phyloP scores from a whole-genome alignment of 2,329 filamentous ascomycete genomes.

The Stagonosporopsis cucurbitacearum region DNA sequence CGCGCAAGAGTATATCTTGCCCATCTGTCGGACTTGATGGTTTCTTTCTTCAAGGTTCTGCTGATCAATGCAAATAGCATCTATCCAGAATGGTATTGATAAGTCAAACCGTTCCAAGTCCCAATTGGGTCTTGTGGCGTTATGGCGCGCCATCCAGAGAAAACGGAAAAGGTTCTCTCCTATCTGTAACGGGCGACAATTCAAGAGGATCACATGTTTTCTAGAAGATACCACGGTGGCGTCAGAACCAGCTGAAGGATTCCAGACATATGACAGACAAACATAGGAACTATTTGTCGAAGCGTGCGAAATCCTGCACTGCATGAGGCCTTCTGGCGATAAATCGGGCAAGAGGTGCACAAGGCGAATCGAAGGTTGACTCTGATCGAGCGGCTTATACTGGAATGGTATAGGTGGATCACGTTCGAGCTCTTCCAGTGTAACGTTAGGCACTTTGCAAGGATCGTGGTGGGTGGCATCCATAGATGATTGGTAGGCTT shows the following conservation, averaged over 20 bases:
- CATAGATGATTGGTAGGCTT: not conserved
- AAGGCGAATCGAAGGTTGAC: not conserved
- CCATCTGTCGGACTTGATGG: constrained; percentile 2
- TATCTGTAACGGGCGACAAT: not conserved
- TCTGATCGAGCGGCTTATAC: not conserved
- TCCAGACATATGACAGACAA: constrained; percentile 1
- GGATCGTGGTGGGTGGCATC: not conserved
- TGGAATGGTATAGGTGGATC: not conserved
- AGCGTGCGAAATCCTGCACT: not conserved
- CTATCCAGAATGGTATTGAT: not conserved
- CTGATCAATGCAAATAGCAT: not conserved
- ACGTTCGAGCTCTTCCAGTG: not conserved
- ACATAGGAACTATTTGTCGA: not conserved
- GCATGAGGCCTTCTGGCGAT: not conserved
- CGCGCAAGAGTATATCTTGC: not conserved
- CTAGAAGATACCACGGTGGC: too few relatives aligned
- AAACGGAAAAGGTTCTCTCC: not conserved
- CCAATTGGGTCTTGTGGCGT: not conserved
- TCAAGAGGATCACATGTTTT: not conserved
- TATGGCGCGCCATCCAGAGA: not conserved
- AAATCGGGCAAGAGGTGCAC: not conserved
- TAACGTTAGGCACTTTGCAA: not conserved
- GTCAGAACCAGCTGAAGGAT: not conserved
- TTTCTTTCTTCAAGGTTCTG: not conserved
- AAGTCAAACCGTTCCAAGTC: not conserved